Percentiles rank a stretch among this genome's conserved stretches.
Conservation (phyloP, 257 asterid genomes). For the Gardenia jasminoides region DNA sequence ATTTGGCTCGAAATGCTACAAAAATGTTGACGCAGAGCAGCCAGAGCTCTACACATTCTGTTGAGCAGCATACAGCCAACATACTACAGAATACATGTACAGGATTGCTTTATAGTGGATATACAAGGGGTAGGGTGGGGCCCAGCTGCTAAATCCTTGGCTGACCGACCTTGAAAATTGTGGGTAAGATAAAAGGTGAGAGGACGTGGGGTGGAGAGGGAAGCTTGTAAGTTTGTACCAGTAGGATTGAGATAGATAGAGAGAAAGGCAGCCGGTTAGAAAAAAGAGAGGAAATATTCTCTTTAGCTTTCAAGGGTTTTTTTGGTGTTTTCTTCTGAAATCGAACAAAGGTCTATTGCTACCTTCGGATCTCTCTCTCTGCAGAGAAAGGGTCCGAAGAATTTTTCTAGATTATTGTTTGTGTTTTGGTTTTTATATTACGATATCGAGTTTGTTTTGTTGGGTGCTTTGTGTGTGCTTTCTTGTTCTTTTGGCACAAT, state of each 20-base stretch:
- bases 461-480: slow-evolving; percentile 22
- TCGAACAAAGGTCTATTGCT: slow-evolving; percentile 37
- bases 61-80: slow-evolving; percentile 88
- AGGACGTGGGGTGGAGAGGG: slow-evolving; percentile 31
- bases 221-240: slow-evolving; percentile 18
- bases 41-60: slow-evolving; percentile 74
- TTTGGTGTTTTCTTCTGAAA: slow-evolving; percentile 57
- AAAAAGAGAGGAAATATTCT: slow-evolving; percentile 51
- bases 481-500: slow-evolving; percentile 40
- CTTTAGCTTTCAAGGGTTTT: slow-evolving; percentile 46
- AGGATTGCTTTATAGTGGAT: slow-evolving; percentile 8
- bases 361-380: slow-evolving; percentile 42
- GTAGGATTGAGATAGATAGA: slow-evolving; percentile 7
- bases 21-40: slow-evolving; percentile 59
- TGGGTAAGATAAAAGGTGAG: slow-evolving; percentile 40
- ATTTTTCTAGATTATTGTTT: slow-evolving; percentile 28
- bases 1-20: slow-evolving; percentile 64
- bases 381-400: slow-evolving; percentile 14
- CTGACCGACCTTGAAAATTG: slow-evolving; percentile 64
- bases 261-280: slow-evolving; percentile 27
- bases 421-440: slow-evolving; percentile 27
- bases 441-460: slow-evolving; percentile 24
- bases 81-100: slow-evolving; percentile 21
- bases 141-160: slow-evolving; percentile 61
- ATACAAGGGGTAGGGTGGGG: slow-evolving; percentile 30